phyloP scores from a whole-genome alignment of 495 filamentous ascomycete species.

The Pyrenula massariospora region DNA sequence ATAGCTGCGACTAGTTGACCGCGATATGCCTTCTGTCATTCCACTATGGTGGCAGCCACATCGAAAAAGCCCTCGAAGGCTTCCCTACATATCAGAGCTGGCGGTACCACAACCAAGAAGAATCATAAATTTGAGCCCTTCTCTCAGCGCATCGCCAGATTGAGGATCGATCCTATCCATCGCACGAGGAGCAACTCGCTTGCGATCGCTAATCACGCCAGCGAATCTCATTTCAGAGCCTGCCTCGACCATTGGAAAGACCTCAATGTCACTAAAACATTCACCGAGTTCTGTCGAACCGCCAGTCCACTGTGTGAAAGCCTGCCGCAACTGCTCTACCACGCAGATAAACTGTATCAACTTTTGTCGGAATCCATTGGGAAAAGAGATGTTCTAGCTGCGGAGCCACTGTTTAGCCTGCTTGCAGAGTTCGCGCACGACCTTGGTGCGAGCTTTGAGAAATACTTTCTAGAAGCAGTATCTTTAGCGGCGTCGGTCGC shows the following conservation, averaged over 20 bases:
- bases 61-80: constrained; percentile 53
- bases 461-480: constrained; percentile 64
- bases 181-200: constrained; percentile 62
- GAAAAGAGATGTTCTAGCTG: constrained; percentile 55
- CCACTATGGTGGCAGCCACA: constrained; percentile 43
- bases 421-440: constrained; percentile 87
- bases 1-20: too few species aligned
- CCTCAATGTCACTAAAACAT: constrained; percentile 73
- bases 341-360: constrained; percentile 73
- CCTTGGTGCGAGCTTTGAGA: constrained; percentile 77
- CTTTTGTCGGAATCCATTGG: constrained; percentile 68
- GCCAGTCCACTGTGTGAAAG: constrained; percentile 71
- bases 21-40: background rate
- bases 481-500: constrained; percentile 54
- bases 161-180: constrained; percentile 87
- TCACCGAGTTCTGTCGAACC: constrained; percentile 60
- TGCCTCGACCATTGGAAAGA: constrained; percentile 83
- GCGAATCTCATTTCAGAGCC: constrained; percentile 61
- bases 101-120: constrained; percentile 60
- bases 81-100: constrained; percentile 33
- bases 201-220: constrained; percentile 52
- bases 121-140: constrained; percentile 87
- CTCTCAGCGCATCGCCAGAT: constrained; percentile 80
- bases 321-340: constrained; percentile 80
- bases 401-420: constrained; percentile 78